Percentiles rank a stretch among this genome's conserved stretches.
Evolutionary conservation across 805 yeast genomes (phyloP).

Genomic region (Yarrowia porcina): DNA sequence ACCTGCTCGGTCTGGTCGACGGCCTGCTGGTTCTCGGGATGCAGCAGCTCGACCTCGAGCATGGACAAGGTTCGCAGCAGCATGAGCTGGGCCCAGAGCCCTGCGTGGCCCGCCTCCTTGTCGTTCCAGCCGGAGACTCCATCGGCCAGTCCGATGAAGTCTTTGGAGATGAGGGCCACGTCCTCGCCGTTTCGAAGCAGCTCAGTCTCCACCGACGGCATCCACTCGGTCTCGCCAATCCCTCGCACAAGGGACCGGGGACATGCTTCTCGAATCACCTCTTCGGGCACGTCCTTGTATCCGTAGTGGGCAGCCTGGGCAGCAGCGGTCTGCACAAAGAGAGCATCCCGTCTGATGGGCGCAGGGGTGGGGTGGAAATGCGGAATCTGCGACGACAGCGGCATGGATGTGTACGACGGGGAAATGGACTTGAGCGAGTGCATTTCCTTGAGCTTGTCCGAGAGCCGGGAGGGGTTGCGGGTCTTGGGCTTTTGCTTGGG

Average conservation of each 20-base stretch:
- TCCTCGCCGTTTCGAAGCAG: constrained; percentile 27
- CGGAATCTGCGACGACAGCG: constrained; percentile 13
- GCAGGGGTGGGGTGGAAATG: constrained; percentile 23
- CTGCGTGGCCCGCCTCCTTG: constrained; percentile 27
- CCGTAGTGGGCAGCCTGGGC: constrained; percentile 22
- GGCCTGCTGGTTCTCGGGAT: constrained; percentile 22
- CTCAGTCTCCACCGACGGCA: constrained; percentile 18
- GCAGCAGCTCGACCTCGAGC: constrained; percentile 25
- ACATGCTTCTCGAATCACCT: constrained; percentile 19
- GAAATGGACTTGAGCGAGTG: constrained; percentile 23
- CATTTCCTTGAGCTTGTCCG: constrained; percentile 22
- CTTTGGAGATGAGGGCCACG: constrained; percentile 26
- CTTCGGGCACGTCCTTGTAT: constrained; percentile 17
- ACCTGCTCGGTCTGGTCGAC: constrained; percentile 20
- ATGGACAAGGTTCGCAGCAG: constrained; percentile 27
- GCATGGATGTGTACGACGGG: constrained; percentile 7
- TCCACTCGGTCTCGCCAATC: constrained; percentile 24
- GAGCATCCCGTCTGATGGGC: constrained; percentile 10
- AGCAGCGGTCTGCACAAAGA: constrained; percentile 6
- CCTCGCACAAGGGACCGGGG: constrained; percentile 14
- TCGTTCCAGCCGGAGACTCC: constrained; percentile 29
- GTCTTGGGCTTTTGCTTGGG: not conserved
- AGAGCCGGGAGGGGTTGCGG: constrained; percentile 9
- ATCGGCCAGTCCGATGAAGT: constrained; percentile 27
- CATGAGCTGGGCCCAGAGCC: constrained; percentile 28